phyloP scores from a whole-genome alignment of 116 monocot species.

The Trichopus zeylanicus region DNA sequence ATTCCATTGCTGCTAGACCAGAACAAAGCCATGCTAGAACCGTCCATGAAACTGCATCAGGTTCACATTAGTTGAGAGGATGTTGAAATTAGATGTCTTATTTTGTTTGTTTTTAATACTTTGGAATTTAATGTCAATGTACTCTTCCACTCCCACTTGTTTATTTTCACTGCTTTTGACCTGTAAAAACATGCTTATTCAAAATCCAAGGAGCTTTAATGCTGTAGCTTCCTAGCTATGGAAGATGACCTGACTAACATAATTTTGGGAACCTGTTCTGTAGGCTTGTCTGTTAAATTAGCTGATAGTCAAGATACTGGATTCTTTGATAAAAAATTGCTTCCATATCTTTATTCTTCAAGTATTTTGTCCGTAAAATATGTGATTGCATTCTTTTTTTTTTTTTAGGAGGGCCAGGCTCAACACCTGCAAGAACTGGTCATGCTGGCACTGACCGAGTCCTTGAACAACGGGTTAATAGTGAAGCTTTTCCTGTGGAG shows the following conservation, averaged over 20 bases:
- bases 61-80: slow-evolving; percentile 9
- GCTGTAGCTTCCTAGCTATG: too few species aligned
- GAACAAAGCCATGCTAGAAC: slow-evolving; percentile 32
- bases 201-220: neutral
- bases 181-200: neutral
- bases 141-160: neutral
- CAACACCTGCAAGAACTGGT: slow-evolving; percentile 28
- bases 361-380: neutral
- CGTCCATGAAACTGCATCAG: slow-evolving; percentile 31
- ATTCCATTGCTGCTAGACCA: slow-evolving; percentile 17
- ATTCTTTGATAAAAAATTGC: neutral
- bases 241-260: neutral
- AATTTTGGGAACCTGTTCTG: neutral
- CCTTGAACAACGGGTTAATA: slow-evolving; percentile 19
- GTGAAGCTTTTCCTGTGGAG: slow-evolving; percentile 28
- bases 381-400: slow-evolving; percentile 7
- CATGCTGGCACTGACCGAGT: slow-evolving; percentile 20
- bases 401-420: slow-evolving; percentile 19
- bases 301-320: neutral
- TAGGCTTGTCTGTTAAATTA: too few species aligned
- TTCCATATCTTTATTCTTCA: neutral
- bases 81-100: neutral
- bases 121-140: neutral
- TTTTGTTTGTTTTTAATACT: neutral
- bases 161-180: neutral